These are phyloP conservation scores for Sporothrix mexicana DNA, from an alignment of 2,329 filamentous ascomycete genomes.

Conservation along the genomic window DNA sequence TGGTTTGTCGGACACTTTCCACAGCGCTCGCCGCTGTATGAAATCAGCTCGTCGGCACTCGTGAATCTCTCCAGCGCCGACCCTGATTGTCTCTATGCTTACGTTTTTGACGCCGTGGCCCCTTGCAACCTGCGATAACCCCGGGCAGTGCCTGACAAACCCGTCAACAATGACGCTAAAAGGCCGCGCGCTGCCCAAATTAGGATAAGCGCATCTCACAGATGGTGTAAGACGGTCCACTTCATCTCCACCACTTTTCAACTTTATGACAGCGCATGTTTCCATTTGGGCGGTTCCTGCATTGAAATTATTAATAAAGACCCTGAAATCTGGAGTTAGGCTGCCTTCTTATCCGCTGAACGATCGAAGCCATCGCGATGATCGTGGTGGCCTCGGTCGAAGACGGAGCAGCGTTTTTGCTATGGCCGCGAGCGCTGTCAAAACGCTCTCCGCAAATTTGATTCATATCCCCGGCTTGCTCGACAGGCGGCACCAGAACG, in stretches of 20 bases:
- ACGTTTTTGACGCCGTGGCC: neutral
- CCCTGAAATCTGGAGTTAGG: neutral
- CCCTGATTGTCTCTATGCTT: too few relatives aligned
- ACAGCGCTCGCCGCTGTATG: neutral
- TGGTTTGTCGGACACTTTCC: neutral
- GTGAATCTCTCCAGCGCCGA: too few relatives aligned
- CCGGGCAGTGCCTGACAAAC: neutral
- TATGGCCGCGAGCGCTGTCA: too few relatives aligned
- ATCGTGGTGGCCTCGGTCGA: neutral
- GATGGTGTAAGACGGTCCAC: neutral
- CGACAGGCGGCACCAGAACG: too few relatives aligned
- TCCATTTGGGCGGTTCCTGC: neutral
- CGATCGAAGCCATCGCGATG: neutral
- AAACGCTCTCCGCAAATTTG: too few relatives aligned
- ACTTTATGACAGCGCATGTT: neutral
- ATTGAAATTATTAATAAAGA: neutral
- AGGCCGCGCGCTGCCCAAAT: conserved; percentile 5
- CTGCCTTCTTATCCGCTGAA: neutral
- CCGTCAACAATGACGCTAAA: neutral
- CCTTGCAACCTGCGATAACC: neutral
- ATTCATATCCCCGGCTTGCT: too few relatives aligned
- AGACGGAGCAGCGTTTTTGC: neutral
- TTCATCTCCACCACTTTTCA: neutral
- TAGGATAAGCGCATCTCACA: neutral
- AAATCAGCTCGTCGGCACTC: neutral